These are phyloP conservation scores for Monosporozyma unispora DNA, from an alignment of 805 yeast species.

Conservation along the genomic window DNA sequence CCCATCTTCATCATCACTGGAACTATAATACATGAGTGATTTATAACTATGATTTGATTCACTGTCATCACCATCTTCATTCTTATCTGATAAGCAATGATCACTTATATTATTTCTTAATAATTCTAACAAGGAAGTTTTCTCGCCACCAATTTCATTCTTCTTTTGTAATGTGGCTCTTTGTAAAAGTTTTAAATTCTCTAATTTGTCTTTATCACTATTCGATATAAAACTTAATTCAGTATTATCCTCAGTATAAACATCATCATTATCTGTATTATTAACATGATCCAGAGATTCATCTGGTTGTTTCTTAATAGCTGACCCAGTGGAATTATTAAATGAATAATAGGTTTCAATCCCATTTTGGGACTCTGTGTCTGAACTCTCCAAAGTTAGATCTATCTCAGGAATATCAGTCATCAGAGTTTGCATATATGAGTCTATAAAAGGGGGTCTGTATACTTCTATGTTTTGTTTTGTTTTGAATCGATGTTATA, in stretches of 20 bases:
- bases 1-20: constrained; percentile 1
- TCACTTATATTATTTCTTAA: not conserved
- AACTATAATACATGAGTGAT: not conserved
- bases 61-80: not conserved
- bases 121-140: not conserved
- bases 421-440: not conserved
- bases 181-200: constrained; percentile 1
- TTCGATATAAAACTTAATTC: constrained; percentile 1
- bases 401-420: constrained; percentile 9
- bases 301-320: not conserved
- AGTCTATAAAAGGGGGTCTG: not conserved
- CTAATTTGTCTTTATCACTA: constrained; percentile 2
- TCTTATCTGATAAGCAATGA: not conserved
- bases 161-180: not conserved
- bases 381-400: constrained; percentile 12
- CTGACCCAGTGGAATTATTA: not conserved
- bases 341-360: not conserved
- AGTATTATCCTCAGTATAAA: not conserved
- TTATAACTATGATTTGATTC: not conserved
- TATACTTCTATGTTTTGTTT: not conserved
- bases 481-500: not conserved
- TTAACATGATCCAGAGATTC: not conserved
- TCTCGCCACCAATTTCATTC: not conserved
- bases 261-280: not conserved
- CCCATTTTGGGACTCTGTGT: not conserved